Conservation (phyloP, 257 asterid genomes). For the Solanum paucissectum region DNA sequence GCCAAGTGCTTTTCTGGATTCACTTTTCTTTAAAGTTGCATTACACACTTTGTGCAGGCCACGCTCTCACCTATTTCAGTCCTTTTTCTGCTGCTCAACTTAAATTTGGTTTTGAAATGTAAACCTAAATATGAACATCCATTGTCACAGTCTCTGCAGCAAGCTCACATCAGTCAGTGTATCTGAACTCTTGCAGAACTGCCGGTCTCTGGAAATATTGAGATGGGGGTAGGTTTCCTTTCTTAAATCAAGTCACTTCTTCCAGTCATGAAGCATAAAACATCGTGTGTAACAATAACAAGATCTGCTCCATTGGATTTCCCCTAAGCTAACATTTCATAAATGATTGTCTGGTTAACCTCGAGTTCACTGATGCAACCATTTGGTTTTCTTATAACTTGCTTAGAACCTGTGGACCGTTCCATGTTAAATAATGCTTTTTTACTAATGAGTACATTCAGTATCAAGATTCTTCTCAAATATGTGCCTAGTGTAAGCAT, state of each 20-base stretch:
- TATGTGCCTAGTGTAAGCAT: neutral
- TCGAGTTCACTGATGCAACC: neutral
- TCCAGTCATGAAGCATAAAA: neutral
- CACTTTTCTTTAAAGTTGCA: neutral
- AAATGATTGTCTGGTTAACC: neutral
- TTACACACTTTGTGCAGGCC: neutral
- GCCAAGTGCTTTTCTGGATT: neutral
- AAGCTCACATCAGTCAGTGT: constrained; percentile 63
- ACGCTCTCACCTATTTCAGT: neutral
- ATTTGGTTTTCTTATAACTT: neutral
- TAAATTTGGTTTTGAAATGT: constrained; percentile 3
- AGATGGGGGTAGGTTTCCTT: constrained; percentile 87
- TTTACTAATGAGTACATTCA: neutral
- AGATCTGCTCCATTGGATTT: neutral
- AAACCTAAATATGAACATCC: constrained; percentile 1
- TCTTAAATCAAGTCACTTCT: neutral
- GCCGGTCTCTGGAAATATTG: constrained; percentile 62
- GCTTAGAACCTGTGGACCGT: neutral
- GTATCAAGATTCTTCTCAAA: neutral
- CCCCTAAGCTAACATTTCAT: neutral
- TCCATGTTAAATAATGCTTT: neutral
- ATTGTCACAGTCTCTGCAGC: constrained; percentile 52
- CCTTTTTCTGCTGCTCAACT: constrained; percentile 1
- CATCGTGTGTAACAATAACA: neutral
- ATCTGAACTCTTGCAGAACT: constrained; percentile 52